Conservation (phyloP, 2,329 filamentous ascomycete species). For the Diplodia scrobiculata region DNA sequence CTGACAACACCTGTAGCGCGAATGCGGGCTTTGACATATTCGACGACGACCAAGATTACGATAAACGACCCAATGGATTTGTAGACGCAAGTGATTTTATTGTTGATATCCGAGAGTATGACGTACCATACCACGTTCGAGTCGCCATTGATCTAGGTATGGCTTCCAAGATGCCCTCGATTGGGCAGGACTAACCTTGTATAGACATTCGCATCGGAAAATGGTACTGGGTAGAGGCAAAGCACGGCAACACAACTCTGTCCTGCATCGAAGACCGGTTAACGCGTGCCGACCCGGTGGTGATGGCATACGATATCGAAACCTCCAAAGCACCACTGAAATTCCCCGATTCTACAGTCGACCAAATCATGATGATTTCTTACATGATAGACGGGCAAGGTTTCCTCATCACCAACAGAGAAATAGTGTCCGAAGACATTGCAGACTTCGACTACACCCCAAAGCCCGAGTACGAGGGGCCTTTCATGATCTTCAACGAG, state of each 20-base stretch:
- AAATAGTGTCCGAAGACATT: slow-evolving; percentile 97
- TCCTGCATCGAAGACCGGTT: slow-evolving; percentile 83
- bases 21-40: slow-evolving; percentile 91
- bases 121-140: slow-evolving; percentile 98
- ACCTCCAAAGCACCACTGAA: slow-evolving; percentile 94
- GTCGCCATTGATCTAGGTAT: slow-evolving; percentile 92
- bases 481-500: slow-evolving; percentile 98
- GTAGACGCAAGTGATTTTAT: slow-evolving; percentile 94
- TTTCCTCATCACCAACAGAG: slow-evolving; percentile 95
- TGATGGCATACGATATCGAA: slow-evolving; percentile 99
- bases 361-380: slow-evolving; percentile 99
- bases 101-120: slow-evolving; percentile 97
- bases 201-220: slow-evolving; percentile 91
- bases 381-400: slow-evolving; percentile 99
- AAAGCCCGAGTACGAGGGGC: slow-evolving; percentile 90
- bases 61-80: slow-evolving; percentile 75
- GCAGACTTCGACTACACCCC: slow-evolving; percentile 98
- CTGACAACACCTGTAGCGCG: slow-evolving; percentile 52
- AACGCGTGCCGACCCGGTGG: slow-evolving; percentile 90
- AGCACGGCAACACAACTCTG: slow-evolving; percentile 84
- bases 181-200: slow-evolving; percentile 26
- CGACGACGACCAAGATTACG: slow-evolving; percentile 83
- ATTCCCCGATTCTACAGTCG: slow-evolving; percentile 90
- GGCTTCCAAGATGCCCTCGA: slow-evolving; percentile 31
- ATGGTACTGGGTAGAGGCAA: slow-evolving; percentile 95